A percentile compares a stretch with the other conserved stretches of the same genome.
These are phyloP conservation scores for Ramalina intermedia DNA, from an alignment of 495 filamentous ascomycete species.

Conservation along the genomic window DNA sequence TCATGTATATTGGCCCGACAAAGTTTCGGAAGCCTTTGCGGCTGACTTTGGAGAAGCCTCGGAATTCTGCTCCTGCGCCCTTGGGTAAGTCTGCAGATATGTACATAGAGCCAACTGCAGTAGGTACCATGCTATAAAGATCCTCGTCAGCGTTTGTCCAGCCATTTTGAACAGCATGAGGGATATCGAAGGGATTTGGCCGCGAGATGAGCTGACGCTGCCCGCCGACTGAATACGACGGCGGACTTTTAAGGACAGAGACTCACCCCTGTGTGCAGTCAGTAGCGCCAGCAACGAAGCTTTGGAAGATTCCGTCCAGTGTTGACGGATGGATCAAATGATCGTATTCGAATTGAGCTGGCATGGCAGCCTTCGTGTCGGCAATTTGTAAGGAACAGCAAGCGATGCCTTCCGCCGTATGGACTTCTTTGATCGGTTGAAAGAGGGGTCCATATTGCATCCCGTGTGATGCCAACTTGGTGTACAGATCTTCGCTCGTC, in stretches of 20 bases:
- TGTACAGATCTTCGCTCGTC: slow-evolving; percentile 1
- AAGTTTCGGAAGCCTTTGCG: background rate
- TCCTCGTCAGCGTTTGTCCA: too few species aligned
- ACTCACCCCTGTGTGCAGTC: background rate
- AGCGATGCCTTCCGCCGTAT: background rate
- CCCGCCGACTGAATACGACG: too few species aligned
- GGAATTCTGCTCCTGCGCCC: background rate
- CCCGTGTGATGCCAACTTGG: background rate
- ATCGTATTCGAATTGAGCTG: slow-evolving; percentile 1
- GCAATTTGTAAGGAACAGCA: background rate
- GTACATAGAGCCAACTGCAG: background rate
- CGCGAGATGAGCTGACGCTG: too few species aligned
- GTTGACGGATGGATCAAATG: slow-evolving; percentile 22
- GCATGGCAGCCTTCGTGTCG: slow-evolving; percentile 2
- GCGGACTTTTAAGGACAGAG: too few species aligned
- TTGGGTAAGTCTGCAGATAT: slow-evolving; percentile 1
- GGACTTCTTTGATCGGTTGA: background rate
- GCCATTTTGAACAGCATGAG: too few species aligned
- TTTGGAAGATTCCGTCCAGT: slow-evolving; percentile 23
- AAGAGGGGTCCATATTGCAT: slow-evolving; percentile 9
- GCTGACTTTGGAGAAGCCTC: slow-evolving; percentile 4
- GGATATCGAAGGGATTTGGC: too few species aligned
- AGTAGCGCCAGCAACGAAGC: background rate
- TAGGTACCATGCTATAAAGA: background rate
- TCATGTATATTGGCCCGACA: background rate